phyloP scores from a whole-genome alignment of 164 flowering plant species.

The Annona squamosa region DNA sequence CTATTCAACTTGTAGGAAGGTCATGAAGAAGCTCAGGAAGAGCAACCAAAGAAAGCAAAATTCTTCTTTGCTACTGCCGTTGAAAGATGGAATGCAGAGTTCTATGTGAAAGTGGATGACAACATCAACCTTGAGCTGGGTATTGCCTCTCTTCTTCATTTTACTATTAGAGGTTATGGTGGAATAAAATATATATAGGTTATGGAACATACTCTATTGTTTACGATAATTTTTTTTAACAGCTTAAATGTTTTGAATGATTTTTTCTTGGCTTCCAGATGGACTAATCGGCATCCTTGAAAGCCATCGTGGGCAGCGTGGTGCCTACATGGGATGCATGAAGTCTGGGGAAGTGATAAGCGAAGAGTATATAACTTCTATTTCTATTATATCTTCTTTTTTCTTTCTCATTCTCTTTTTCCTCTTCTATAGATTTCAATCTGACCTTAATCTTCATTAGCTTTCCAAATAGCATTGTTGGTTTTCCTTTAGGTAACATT shows the following conservation, averaged over 20 bases:
- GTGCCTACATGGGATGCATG: slow-evolving; percentile 97
- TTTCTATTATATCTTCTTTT: slow-evolving; percentile 7
- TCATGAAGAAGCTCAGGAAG: slow-evolving; percentile 98
- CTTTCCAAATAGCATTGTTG: not conserved
- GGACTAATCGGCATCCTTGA: slow-evolving; percentile 75
- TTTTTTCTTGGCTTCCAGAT: slow-evolving; percentile 41
- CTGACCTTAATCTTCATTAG: not conserved
- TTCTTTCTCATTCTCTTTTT: not conserved
- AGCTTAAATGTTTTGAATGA: not conserved
- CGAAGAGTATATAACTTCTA: slow-evolving; percentile 54
- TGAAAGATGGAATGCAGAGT: slow-evolving; percentile 95
- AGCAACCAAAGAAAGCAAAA: slow-evolving; percentile 88
- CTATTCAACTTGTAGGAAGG: slow-evolving; percentile 44
- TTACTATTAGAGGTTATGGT: too few species aligned
- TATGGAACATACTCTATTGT: not conserved
- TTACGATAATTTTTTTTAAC: not conserved
- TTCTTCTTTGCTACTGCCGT: slow-evolving; percentile 87
- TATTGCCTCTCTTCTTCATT: slow-evolving; percentile 19
- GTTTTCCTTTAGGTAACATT: not conserved
- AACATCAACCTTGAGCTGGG: slow-evolving; percentile 73
- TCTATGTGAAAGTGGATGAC: slow-evolving; percentile 94
- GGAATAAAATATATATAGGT: not conserved
- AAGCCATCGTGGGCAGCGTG: slow-evolving; percentile 65
- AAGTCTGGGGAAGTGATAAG: slow-evolving; percentile 90
- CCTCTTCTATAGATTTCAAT: not conserved